These are phyloP conservation scores for Cyclotella atomus DNA, from an alignment of 108 stramenopile genomes.

Conservation along the genomic window DNA sequence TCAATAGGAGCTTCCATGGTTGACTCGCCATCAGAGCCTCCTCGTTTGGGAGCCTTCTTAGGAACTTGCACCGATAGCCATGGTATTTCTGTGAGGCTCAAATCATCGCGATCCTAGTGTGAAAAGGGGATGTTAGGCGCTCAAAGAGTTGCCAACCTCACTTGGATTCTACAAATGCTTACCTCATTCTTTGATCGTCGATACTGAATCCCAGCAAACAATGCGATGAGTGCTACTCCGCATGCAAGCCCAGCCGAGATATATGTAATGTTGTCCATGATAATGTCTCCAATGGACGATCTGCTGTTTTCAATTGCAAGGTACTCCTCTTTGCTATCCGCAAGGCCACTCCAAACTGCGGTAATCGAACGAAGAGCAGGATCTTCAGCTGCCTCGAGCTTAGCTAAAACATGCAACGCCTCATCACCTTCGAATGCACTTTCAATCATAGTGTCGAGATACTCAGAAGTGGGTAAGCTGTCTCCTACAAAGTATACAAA, in stretches of 20 bases:
- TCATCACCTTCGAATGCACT: conserved; percentile 2
- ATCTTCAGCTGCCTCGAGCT: not conserved
- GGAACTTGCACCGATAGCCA: not conserved
- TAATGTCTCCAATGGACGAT: not conserved
- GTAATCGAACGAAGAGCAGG: conserved; percentile 1
- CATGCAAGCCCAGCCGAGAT: not conserved
- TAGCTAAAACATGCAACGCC: not conserved
- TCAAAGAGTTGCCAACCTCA: not conserved
- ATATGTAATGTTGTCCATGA: not conserved
- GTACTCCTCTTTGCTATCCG: not conserved
- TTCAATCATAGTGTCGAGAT: not conserved
- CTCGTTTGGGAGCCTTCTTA: not conserved
- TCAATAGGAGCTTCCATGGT: not conserved
- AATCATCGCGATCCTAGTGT: not conserved
- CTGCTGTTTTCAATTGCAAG: not conserved
- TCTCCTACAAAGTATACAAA: not conserved
- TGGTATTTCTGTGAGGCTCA: not conserved
- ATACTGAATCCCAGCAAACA: not conserved
- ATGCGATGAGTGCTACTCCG: not conserved
- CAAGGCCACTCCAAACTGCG: not conserved
- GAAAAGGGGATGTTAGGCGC: not conserved
- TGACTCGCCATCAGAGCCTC: not conserved
- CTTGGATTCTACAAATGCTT: too few relatives aligned
- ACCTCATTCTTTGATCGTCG: not conserved
- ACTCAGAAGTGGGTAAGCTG: not conserved